phyloP scores from a whole-genome alignment of 805 yeast species.

The Kuraishia piskuri region DNA sequence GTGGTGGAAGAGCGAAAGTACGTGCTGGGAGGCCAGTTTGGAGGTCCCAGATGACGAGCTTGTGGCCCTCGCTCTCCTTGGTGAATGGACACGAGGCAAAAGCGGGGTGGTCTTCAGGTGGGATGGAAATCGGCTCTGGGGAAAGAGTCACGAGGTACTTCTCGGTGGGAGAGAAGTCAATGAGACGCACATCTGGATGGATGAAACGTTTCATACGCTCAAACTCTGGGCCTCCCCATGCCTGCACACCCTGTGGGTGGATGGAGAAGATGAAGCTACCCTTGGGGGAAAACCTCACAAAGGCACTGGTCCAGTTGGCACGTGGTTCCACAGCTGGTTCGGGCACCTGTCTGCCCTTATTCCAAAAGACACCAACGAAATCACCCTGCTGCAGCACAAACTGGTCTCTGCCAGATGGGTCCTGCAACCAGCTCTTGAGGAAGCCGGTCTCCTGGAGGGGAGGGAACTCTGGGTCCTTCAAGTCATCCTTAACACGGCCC shows the following conservation, averaged over 20 bases:
- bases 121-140: slow-evolving; percentile 69
- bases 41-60: slow-evolving; percentile 89
- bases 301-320: slow-evolving; percentile 79
- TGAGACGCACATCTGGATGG: slow-evolving; percentile 83
- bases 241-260: slow-evolving; percentile 90
- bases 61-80: slow-evolving; percentile 85
- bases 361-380: slow-evolving; percentile 81
- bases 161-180: slow-evolving; percentile 91
- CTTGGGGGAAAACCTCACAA: slow-evolving; percentile 84
- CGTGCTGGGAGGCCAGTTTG: slow-evolving; percentile 74
- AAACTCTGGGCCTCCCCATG: slow-evolving; percentile 90
- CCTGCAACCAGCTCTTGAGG: slow-evolving; percentile 86
- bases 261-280: slow-evolving; percentile 84
- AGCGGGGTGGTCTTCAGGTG: slow-evolving; percentile 57
- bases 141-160: slow-evolving; percentile 85
- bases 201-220: slow-evolving; percentile 66
- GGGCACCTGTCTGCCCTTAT: slow-evolving; percentile 58
- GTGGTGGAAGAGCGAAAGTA: slow-evolving; percentile 84
- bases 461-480: slow-evolving; percentile 64
- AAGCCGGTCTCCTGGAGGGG: slow-evolving; percentile 72
- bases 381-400: slow-evolving; percentile 72
- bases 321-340: slow-evolving; percentile 75
- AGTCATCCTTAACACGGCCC: slow-evolving; percentile 53
- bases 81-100: slow-evolving; percentile 73
- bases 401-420: slow-evolving; percentile 86